Conservation (phyloP, 2,329 filamentous ascomycete genomes). For the Fusarium vanettenii region DNA sequence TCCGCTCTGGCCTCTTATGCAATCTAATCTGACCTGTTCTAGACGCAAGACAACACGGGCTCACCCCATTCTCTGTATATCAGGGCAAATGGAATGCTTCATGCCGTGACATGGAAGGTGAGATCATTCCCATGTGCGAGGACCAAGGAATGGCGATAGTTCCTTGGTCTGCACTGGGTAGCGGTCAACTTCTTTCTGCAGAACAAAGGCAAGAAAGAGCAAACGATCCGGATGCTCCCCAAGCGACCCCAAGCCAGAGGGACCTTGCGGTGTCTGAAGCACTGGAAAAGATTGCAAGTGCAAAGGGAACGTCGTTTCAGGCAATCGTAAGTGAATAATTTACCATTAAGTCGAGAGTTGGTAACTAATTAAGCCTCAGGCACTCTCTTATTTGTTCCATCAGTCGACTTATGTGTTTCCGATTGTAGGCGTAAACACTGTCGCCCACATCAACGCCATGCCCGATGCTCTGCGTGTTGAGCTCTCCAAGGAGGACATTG, state of each 20-base stretch:
- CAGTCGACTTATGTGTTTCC: conserved; percentile 26
- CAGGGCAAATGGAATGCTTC: conserved; percentile 46
- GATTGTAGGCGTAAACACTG: conserved; percentile 18
- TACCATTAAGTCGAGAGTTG: background rate
- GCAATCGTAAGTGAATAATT: conserved; percentile 8
- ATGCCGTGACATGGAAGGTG: conserved; percentile 44
- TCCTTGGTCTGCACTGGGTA: conserved; percentile 45
- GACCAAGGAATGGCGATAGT: conserved; percentile 60
- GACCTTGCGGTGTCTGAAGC: background rate
- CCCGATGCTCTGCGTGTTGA: conserved; percentile 2
- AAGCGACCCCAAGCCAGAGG: background rate
- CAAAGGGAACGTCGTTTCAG: conserved; percentile 10
- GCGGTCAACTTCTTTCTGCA: background rate
- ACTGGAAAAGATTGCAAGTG: conserved; percentile 9
- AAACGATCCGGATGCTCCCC: background rate
- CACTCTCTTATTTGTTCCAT: conserved; percentile 21
- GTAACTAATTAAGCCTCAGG: background rate
- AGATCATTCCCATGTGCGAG: conserved; percentile 49
- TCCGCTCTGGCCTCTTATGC: background rate
- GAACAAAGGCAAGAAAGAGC: background rate
- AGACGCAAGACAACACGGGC: conserved; percentile 41
- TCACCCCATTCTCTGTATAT: conserved; percentile 44
- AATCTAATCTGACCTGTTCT: background rate
- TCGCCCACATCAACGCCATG: conserved; percentile 18
- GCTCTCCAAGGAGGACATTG: conserved; percentile 1